Conservation (phyloP, 2,329 filamentous ascomycete species). For the Akanthomyces lecanii region DNA sequence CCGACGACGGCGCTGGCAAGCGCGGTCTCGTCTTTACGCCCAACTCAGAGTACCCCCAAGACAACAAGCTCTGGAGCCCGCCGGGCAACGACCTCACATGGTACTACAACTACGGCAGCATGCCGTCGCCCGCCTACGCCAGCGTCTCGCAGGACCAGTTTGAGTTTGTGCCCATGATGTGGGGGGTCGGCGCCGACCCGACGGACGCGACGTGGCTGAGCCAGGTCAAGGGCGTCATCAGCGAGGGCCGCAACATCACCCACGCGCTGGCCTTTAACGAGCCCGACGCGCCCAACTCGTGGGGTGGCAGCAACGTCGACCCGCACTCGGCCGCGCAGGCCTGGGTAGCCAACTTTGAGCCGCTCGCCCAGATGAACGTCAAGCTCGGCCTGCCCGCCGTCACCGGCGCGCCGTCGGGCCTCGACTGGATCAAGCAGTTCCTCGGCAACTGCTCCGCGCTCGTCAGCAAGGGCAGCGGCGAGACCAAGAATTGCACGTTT, state of each 20-base stretch:
- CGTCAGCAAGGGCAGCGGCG: conserved; percentile 39
- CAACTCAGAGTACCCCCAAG: conserved; percentile 48
- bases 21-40: conserved; percentile 70
- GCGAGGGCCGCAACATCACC: conserved; percentile 51
- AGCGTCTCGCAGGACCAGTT: conserved; percentile 51
- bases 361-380: conserved; percentile 59
- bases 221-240: conserved; percentile 52
- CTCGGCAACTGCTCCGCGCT: conserved; percentile 59
- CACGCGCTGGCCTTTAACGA: conserved; percentile 78
- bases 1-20: conserved; percentile 50
- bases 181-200: conserved; percentile 51
- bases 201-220: conserved; percentile 58
- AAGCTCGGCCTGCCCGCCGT: conserved; percentile 68
- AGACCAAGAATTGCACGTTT: conserved; percentile 51
- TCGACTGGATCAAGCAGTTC: conserved; percentile 65
- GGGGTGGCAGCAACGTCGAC: conserved; percentile 60
- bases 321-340: conserved; percentile 59
- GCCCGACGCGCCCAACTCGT: conserved; percentile 55
- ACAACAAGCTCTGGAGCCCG: conserved; percentile 62
- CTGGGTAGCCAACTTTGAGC: conserved; percentile 70
- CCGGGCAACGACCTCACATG: conserved; percentile 61
- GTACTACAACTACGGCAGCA: conserved; percentile 76
- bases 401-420: conserved; percentile 56
- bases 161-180: conserved; percentile 79
- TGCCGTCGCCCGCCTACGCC: conserved; percentile 51